phyloP scores from a whole-genome alignment of 495 filamentous ascomycete species.

The Aspergillus panamensis region DNA sequence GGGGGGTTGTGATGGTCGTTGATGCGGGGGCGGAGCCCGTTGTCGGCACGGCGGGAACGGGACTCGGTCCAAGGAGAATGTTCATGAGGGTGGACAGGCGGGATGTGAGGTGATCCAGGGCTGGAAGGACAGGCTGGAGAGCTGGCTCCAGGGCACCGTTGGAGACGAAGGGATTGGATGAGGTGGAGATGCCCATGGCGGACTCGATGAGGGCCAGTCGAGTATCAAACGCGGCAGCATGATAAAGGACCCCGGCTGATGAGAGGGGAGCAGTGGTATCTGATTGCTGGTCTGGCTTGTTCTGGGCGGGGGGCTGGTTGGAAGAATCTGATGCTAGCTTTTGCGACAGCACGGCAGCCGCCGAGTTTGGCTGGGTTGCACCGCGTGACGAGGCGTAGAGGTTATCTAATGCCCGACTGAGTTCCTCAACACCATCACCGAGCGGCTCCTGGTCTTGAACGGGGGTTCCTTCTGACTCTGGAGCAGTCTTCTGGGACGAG shows the following conservation, averaged over 20 bases:
- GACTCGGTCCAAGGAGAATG: conserved; percentile 42
- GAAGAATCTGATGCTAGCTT: conserved; percentile 25
- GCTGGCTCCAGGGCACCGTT: conserved; percentile 56
- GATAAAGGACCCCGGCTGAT: conserved; percentile 63
- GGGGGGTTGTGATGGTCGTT: conserved; percentile 34
- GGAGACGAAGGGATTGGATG: conserved; percentile 61
- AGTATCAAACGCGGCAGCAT: conserved; percentile 82
- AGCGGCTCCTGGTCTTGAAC: conserved; percentile 31
- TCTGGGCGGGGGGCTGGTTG: conserved; percentile 8
- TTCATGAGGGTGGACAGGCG: conserved; percentile 41
- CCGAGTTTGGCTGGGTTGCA: conserved; percentile 29
- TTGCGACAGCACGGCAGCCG: conserved; percentile 35
- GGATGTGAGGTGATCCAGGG: conserved; percentile 60
- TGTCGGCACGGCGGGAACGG: conserved; percentile 28
- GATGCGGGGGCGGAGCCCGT: conserved; percentile 20
- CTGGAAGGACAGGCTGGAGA: conserved; percentile 75
- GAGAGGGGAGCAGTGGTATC: conserved; percentile 46
- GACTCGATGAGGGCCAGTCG: conserved; percentile 76
- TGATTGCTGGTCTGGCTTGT: conserved; percentile 7
- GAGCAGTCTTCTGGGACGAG: conserved; percentile 20
- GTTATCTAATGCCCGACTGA: conserved; percentile 63
- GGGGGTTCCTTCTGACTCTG: conserved; percentile 24
- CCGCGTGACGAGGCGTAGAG: conserved; percentile 45
- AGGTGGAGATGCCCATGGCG: conserved; percentile 70
- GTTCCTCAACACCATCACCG: conserved; percentile 49